A percentile compares a stretch with the other conserved stretches of the same genome.
These are phyloP conservation scores for Lachancea kluyveri DNA, from an alignment of 805 yeast species.

Conservation along the genomic window DNA sequence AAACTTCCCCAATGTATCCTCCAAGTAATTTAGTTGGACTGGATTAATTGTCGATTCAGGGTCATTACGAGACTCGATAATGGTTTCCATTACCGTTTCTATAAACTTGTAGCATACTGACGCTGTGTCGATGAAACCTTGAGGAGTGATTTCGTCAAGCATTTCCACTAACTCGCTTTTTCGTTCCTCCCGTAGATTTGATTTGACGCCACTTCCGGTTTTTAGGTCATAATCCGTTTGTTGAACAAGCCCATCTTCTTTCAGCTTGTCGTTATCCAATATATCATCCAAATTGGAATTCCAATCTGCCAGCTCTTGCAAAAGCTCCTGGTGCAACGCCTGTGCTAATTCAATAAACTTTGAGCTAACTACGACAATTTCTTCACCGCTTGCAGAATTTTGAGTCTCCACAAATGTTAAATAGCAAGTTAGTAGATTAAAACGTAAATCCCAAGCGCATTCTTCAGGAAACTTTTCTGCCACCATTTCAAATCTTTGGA, in stretches of 20 bases:
- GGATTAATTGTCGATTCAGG: conserved; percentile 7
- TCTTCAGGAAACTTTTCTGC: conserved; percentile 10
- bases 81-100: conserved; percentile 16
- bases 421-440: conserved; percentile 26
- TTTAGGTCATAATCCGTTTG: conserved; percentile 6
- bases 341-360: conserved; percentile 15
- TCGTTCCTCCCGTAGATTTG: conserved; percentile 4
- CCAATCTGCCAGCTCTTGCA: conserved; percentile 16
- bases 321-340: conserved; percentile 13
- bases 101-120: conserved; percentile 16
- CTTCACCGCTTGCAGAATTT: conserved; percentile 11
- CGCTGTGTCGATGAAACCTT: conserved; percentile 20
- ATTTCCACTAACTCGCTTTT: conserved; percentile 20
- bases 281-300: too few relatives aligned
- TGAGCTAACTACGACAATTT: conserved; percentile 13
- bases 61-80: conserved; percentile 10
- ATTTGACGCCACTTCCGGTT: conserved; percentile 16
- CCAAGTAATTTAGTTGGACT: conserved; percentile 19
- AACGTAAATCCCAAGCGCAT: conserved; percentile 29
- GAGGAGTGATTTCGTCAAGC: conserved; percentile 22
- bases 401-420: conserved; percentile 19
- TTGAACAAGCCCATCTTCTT: conserved; percentile 5
- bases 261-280: not conserved
- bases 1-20: conserved; percentile 14
- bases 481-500: conserved; percentile 19